These are phyloP conservation scores for Dillenia turbinata DNA, from an alignment of 164 flowering plant species.

Conservation along the genomic window DNA sequence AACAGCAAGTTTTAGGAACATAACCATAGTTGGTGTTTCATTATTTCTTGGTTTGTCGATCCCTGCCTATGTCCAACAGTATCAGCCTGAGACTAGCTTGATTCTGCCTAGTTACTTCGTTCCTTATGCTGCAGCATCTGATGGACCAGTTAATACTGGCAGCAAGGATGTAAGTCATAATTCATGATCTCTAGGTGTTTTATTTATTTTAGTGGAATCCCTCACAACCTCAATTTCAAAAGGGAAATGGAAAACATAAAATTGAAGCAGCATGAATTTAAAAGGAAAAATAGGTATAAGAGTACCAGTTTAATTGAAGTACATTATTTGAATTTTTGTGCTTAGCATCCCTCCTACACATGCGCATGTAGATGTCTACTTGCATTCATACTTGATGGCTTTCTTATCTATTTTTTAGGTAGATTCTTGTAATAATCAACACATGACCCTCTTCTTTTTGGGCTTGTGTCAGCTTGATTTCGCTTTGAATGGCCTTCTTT, in stretches of 20 bases:
- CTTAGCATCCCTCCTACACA: neutral
- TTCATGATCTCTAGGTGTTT: neutral
- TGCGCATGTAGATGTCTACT: neutral
- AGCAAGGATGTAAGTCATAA: conserved; percentile 45
- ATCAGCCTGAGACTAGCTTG: conserved; percentile 49
- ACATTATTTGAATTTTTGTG: too few relatives aligned
- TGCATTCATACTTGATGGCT: neutral
- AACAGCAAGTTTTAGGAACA: conserved; percentile 67
- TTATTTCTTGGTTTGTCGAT: conserved; percentile 79
- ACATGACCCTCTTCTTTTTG: conserved; percentile 2
- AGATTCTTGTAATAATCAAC: neutral
- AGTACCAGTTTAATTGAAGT: too few relatives aligned
- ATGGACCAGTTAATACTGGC: conserved; percentile 71
- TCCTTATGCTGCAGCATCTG: conserved; percentile 80
- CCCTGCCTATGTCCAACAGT: conserved; percentile 89
- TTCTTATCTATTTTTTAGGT: neutral
- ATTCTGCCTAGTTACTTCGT: conserved; percentile 75
- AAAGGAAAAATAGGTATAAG: too few relatives aligned
- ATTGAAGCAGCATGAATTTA: too few relatives aligned
- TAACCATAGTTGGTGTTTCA: conserved; percentile 80
- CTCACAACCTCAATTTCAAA: too few relatives aligned
- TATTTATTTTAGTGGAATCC: neutral
- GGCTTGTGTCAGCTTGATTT: conserved; percentile 56
- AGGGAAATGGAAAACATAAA: too few relatives aligned
- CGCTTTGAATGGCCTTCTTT: conserved; percentile 66